phyloP scores from a whole-genome alignment of 257 asterid species.

The Nicotiana paniculata region DNA sequence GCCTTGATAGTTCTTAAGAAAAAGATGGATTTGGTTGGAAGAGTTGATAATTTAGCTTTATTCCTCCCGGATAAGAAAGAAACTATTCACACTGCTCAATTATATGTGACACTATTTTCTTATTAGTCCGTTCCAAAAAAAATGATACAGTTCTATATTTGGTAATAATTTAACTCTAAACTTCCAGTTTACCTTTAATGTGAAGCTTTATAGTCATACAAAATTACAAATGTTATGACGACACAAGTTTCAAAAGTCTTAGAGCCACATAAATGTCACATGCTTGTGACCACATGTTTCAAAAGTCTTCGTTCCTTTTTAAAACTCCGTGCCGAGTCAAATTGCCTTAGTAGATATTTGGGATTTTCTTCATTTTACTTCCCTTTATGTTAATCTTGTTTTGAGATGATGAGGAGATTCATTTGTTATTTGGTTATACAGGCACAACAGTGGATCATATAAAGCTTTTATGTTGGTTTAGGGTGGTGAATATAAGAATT shows the following conservation, averaged over 20 bases:
- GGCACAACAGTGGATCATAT: slow-evolving; percentile 11
- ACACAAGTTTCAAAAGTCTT: no score
- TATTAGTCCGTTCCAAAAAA: no score
- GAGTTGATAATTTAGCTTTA: not conserved
- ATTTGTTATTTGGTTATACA: slow-evolving; percentile 13
- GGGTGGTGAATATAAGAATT: slow-evolving; percentile 13
- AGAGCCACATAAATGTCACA: no score
- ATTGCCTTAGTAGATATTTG: not conserved
- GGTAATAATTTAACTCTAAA: no score
- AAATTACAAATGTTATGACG: no score
- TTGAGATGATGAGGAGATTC: slow-evolving; percentile 28
- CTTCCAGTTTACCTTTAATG: no score
- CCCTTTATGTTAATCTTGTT: not conserved
- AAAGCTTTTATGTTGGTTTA: slow-evolving; percentile 17
- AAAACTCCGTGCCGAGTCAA: no score
- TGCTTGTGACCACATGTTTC: no score
- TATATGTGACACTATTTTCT: no score
- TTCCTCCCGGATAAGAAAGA: not conserved
- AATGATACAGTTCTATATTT: no score
- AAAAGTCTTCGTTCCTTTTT: no score
- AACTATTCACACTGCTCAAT: not conserved
- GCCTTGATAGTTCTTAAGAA: not conserved
- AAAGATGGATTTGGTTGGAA: not conserved
- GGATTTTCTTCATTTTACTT: slow-evolving; percentile 10
- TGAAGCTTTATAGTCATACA: no score